phyloP scores from a whole-genome alignment of 441 rosid species.

The Capsella rubella region DNA sequence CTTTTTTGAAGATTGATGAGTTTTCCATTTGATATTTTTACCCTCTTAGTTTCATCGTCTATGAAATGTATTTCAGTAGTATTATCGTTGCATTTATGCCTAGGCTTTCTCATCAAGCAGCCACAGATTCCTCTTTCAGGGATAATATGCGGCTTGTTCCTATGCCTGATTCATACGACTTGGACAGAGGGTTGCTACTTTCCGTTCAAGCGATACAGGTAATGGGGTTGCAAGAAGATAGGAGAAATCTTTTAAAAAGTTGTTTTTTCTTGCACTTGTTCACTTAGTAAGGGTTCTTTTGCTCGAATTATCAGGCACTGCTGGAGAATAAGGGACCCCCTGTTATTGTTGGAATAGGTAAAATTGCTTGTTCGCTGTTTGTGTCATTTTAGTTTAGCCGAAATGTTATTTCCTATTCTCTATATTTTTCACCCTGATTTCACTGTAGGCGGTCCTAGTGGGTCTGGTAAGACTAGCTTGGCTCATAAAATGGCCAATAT shows the following conservation, averaged over 20 bases:
- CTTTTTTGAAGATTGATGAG: conserved; percentile 34
- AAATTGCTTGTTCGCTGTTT: conserved; percentile 32
- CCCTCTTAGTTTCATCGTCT: conserved; percentile 21
- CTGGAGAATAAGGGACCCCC: conserved; percentile 92
- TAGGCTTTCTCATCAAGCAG: conserved; percentile 96
- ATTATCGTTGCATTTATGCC: conserved; percentile 42
- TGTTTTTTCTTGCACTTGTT: conserved; percentile 29
- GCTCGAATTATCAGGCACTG: conserved; percentile 68
- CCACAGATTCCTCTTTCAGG: conserved; percentile 99
- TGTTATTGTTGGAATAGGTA: conserved; percentile 97
- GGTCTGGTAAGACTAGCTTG: conserved; percentile 99
- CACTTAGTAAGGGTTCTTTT: conserved; percentile 27
- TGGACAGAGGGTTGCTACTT: conserved; percentile 98
- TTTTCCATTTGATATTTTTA: conserved; percentile 21
- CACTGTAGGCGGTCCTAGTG: conserved; percentile 98
- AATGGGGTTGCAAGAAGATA: conserved; percentile 36
- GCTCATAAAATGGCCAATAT: conserved; percentile 99
- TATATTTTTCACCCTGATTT: conserved; percentile 32
- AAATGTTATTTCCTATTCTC: neutral
- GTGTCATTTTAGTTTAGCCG: neutral
- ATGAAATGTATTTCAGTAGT: conserved; percentile 34
- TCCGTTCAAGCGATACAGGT: conserved; percentile 99
- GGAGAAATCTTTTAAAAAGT: conserved; percentile 23
- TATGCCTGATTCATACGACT: conserved; percentile 96
- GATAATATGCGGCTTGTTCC: conserved; percentile 85